Evolutionary conservation across 495 filamentous ascomycete species (phyloP), one percentile per base, ranked within the genome.

Genomic region (Oidiodendron maius): DNA sequence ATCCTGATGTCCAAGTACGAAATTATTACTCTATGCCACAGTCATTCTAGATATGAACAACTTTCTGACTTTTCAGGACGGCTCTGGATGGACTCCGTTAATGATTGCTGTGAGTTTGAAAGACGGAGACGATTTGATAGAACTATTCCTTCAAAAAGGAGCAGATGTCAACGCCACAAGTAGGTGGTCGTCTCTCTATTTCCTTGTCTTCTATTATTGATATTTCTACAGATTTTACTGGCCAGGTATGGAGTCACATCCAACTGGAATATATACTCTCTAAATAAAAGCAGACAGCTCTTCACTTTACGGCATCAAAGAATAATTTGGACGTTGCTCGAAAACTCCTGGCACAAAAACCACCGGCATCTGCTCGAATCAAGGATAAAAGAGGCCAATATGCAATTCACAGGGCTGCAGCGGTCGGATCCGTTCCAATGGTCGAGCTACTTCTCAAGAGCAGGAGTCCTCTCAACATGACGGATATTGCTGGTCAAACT

Each of bases 291-390:
- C 61, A 87, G 81, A 96, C 91, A 25, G 87, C 87, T 12, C 76
- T 99, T 9, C 93, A 97, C 63, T 96, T 99, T 61, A 76, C 83
- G 40, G 85, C 88, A 39, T 96, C 90, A 42, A 97, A 99, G 61
- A 76, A 77, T 59, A 89, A 91, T 64, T 72, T 96, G 35, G 83
- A 87, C 49, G 75, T 82, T 12, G 88, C 90, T 4, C 86, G 86
- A 34, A 86, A 76, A 49, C 77, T 99, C 16, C 67, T 97, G 44
- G 68, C 74, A 13, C 70, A 82, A 38, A 86, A 86, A 49, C 72
- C 76, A 3, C 71, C 78, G 11, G 91, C 89, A 16, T 87, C 83
- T n/a, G 71, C 88, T 0, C 74, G 93, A 17, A 79, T 91, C 1
- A 86, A 87, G 53, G 94, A 99, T 62, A 86, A 81, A 61, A 80